A percentile compares a stretch with the other conserved stretches of the same genome.
phyloP scores from a whole-genome alignment of 768 basidiomycete species.

The Psilocybe cubensis region DNA sequence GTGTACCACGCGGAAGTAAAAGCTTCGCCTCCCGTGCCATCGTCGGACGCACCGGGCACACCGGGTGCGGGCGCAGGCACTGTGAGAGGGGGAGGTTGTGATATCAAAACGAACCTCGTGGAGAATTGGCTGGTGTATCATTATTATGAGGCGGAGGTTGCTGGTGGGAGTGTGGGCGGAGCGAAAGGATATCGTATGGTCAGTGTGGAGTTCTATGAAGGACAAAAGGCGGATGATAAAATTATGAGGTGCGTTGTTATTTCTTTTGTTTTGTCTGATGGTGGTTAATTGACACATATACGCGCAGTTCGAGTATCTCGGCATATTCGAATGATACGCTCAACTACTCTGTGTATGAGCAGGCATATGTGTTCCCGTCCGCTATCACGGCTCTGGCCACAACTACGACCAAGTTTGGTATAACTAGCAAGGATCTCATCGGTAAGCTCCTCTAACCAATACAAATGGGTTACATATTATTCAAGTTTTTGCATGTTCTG shows the following conservation, averaged over 20 bases:
- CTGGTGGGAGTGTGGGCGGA: slow-evolving; percentile 40
- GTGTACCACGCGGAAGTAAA: slow-evolving; percentile 70
- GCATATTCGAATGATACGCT: slow-evolving; percentile 52
- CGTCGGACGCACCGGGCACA: neutral
- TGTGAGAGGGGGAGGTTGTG: slow-evolving; percentile 45
- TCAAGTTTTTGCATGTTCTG: too few relatives aligned
- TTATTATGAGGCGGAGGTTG: slow-evolving; percentile 69
- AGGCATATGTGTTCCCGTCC: slow-evolving; percentile 71
- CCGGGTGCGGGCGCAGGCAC: neutral
- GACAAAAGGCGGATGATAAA: slow-evolving; percentile 67
- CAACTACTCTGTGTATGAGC: slow-evolving; percentile 60
- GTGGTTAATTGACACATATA: neutral
- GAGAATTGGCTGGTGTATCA: slow-evolving; percentile 96
- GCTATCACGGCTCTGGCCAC: slow-evolving; percentile 70
- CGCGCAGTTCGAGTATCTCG: slow-evolving; percentile 46
- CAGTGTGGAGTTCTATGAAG: slow-evolving; percentile 90
- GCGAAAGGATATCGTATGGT: slow-evolving; percentile 77
- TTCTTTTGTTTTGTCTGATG: neutral
- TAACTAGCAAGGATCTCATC: slow-evolving; percentile 84
- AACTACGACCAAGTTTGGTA: slow-evolving; percentile 90
- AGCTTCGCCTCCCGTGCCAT: slow-evolving; percentile 10
- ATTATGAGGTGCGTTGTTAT: slow-evolving; percentile 59
- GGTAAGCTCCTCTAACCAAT: slow-evolving; percentile 56
- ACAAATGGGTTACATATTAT: too few relatives aligned
- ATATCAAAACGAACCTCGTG: slow-evolving; percentile 67